A percentile compares a stretch with the other conserved stretches of the same genome.
Conservation (phyloP, 1,284 basidiomycete genomes). For the Tetrapyrgos nigripes region DNA sequence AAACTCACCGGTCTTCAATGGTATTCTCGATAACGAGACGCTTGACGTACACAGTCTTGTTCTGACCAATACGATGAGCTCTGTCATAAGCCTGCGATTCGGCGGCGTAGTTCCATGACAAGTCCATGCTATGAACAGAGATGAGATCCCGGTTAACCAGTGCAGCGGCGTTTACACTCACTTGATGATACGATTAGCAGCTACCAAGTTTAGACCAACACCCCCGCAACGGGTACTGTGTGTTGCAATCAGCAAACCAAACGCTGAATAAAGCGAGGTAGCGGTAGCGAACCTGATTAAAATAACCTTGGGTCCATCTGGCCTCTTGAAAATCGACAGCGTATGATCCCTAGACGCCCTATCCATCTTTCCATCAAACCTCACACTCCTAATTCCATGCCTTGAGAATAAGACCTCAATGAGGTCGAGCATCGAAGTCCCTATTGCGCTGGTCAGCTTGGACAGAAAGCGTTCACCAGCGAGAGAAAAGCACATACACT, state of each 20-base stretch:
- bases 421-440: constrained; percentile 76
- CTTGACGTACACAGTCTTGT: constrained; percentile 72
- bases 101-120: constrained; percentile 75
- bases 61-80: constrained; percentile 73
- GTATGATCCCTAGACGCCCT: constrained; percentile 54
- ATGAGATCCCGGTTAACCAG: neutral
- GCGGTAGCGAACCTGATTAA: constrained; percentile 64
- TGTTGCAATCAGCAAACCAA: neutral
- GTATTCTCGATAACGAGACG: constrained; percentile 69
- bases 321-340: constrained; percentile 55
- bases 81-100: constrained; percentile 74
- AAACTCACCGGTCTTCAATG: constrained; percentile 70
- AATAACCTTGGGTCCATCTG: constrained; percentile 63
- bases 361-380: constrained; percentile 73
- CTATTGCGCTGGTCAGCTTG: constrained; percentile 38
- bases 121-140: constrained; percentile 57
- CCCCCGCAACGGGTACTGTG: constrained; percentile 71
- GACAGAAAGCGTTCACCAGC: neutral
- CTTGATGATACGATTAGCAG: constrained; percentile 74
- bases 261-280: too few species aligned
- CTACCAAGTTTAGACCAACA: constrained; percentile 68
- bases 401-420: constrained; percentile 62
- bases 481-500: constrained; percentile 52
- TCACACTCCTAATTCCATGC: constrained; percentile 61
- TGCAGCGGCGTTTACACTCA: constrained; percentile 32